Base-by-base conservation (phyloP, 2,329 filamentous ascomycete genomes). In the Ploettnerulaceae sp. region DNA sequence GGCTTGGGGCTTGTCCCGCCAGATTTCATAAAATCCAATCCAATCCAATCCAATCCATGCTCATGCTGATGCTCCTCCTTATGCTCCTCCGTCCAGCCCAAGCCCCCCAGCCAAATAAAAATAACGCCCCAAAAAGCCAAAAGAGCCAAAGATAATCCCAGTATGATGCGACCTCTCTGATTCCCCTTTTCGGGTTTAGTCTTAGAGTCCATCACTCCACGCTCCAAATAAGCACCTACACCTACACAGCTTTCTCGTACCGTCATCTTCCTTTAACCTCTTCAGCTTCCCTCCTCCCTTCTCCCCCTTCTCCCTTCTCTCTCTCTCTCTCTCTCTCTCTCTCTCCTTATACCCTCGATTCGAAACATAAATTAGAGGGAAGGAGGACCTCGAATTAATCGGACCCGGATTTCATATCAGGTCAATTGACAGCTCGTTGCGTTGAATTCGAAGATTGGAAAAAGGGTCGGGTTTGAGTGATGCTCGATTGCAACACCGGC, bases 361-460 rank as follows among this genome's bases (percentile, higher is more conserved):
- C 47, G 32, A n/a, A 39, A 34, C 51, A 48, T 38, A 43, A 36
- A 45, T 17, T 15, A 36, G 49, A 49, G 53, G 53, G 47, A 48
- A 51, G 51, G 51, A 55, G 49, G 53, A 48, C 33, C 26, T n/a
- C n/a, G n/a, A n/a, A n/a, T n/a, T n/a, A n/a, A n/a, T 39, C 36
- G 20, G 26, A 33, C 28, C 45, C 41, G 14, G 28, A n/a, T n/a
- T n/a, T n/a, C n/a, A n/a, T n/a, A n/a, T n/a, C 31, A 43, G 44
- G 48, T 47, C 48, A 40, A 53, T 58, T 57, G 55, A 50, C 54
- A 59, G 22, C 55, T 28, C 42, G 51, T 57, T 57, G 45, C 52
- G 51, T 49, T 26, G 52, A 57, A 51, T 45, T 29, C 39, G 45
- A 29, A 37, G 22, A 14, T 43, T 12, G 8, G 24, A 2, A 28